These are phyloP conservation scores for Epichloe glyceriae DNA, from an alignment of 2,329 filamentous ascomycete genomes.

Conservation along the genomic window DNA sequence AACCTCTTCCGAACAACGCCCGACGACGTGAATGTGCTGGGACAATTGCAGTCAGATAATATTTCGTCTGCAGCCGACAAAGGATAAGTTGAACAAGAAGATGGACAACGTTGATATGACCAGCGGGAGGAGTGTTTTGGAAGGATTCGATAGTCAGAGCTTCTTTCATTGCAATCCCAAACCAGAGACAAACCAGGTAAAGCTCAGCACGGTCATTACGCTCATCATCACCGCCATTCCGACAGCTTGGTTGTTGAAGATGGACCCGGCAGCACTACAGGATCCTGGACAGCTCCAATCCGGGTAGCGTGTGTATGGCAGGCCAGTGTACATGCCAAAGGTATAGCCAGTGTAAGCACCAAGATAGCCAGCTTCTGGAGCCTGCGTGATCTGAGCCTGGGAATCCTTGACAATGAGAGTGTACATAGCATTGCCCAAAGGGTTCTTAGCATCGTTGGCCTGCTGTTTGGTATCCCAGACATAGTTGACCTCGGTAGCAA, in stretches of 20 bases:
- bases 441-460: slow-evolving; percentile 29
- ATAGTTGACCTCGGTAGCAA: slow-evolving; percentile 34
- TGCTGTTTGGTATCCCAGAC: slow-evolving; percentile 46
- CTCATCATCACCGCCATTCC: slow-evolving; percentile 41
- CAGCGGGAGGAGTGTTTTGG: not conserved
- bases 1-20: not conserved
- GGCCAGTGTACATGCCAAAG: slow-evolving; percentile 45
- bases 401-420: slow-evolving; percentile 51
- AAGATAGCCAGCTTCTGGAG: slow-evolving; percentile 42
- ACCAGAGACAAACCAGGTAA: slow-evolving; percentile 51
- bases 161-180: slow-evolving; percentile 23
- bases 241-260: slow-evolving; percentile 33
- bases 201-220: slow-evolving; percentile 42
- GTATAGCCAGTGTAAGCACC: slow-evolving; percentile 32
- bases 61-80: not conserved
- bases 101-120: not conserved
- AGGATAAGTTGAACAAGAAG: not conserved
- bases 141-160: not conserved
- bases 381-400: slow-evolving; percentile 35
- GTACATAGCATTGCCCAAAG: slow-evolving; percentile 42
- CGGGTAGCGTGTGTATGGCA: slow-evolving; percentile 36
- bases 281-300: slow-evolving; percentile 45
- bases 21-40: not conserved
- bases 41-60: not conserved
- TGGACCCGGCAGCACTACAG: slow-evolving; percentile 39